Base-by-base conservation (phyloP, 257 asterid genomes). In the Buddleja alternifolia region DNA sequence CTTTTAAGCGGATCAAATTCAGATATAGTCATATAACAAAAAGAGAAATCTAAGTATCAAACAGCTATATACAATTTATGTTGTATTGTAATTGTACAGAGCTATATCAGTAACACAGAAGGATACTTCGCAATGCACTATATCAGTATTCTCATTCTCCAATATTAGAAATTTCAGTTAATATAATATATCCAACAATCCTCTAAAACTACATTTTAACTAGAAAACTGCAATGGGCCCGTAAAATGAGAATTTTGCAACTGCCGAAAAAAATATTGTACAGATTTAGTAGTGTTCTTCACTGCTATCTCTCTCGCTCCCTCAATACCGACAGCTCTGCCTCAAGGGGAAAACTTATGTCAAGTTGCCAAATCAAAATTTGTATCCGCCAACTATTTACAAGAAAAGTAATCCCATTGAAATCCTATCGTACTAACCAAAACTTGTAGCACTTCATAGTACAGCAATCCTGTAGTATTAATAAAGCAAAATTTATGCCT, bases 191-290 rank as follows among this genome's bases (percentile, higher is more conserved):
- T 60, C 77, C 70, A 63, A 73, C 32, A 79, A 75, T 73, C 90
- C 80, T 63, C 77, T 52, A 74, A 63, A 80, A 86, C 88, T 82
- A 53, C 89, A 86, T 65, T 72, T 64, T 66, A 72, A 83, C 71
- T 62, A 77, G 67, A 80, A 82, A 82, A 83, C 78, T 82, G 80
- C 57, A 78, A 69, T 59, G 74, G 77, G 82, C 73, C 86, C 73
- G 73, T 62, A 69, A 77, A 84, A 66, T 72, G 89, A 83, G 88
- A 86, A 77, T 72, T 79, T 73, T 59, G 72, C 82, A 75, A 78
- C 56, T 7, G 73, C 34, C 70, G 77, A 80, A 82, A 83, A 72
- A 58, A 73, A 72, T 77, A 78, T 69, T 72, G 78, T 75, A 80
- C 85, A 78, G 62, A 77, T 66, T 59, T 55, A 74, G 70, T 67